Conservation (phyloP, 306 rosid genomes). For the Neltuma alba region DNA sequence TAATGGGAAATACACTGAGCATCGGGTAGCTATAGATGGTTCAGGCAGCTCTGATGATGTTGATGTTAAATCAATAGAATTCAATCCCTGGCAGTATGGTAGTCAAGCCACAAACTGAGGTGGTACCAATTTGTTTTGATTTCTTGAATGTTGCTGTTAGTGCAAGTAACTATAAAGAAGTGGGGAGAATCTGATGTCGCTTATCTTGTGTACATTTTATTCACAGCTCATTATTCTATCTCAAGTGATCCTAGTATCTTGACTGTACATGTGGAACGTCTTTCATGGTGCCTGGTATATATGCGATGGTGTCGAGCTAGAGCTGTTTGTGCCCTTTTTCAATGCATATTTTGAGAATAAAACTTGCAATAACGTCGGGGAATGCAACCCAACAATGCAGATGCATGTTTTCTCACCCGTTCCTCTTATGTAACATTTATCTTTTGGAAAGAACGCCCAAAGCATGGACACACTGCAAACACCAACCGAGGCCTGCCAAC, state of each 20-base stretch:
- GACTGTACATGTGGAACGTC: conserved; percentile 2
- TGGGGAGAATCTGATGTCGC: conserved; percentile 27
- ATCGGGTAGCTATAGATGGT: conserved; percentile 46
- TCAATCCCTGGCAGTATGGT: conserved; percentile 74
- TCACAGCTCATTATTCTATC: conserved; percentile 11
- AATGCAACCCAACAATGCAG: not conserved
- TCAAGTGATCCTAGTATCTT: conserved; percentile 27
- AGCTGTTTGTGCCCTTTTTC: not conserved
- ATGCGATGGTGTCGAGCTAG: not conserved
- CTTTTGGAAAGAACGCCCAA: not conserved
- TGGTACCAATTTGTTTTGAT: not conserved
- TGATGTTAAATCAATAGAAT: conserved; percentile 47
- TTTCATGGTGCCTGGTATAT: not conserved
- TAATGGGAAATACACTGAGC: conserved; percentile 58
- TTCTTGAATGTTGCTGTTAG: conserved; percentile 22
- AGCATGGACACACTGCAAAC: too few species aligned
- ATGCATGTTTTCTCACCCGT: not conserved
- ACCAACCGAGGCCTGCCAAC: too few species aligned
- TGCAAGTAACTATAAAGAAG: conserved; percentile 26
- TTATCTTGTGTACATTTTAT: conserved; percentile 26
- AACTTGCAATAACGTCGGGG: not conserved
- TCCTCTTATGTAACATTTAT: not conserved
- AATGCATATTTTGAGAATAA: not conserved
- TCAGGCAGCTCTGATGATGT: conserved; percentile 41
- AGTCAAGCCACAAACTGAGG: conserved; percentile 49